Percentiles rank a stretch among this genome's conserved stretches.
These are phyloP conservation scores for Tribonema minus DNA, from an alignment of 108 stramenopile species.

Conservation along the genomic window DNA sequence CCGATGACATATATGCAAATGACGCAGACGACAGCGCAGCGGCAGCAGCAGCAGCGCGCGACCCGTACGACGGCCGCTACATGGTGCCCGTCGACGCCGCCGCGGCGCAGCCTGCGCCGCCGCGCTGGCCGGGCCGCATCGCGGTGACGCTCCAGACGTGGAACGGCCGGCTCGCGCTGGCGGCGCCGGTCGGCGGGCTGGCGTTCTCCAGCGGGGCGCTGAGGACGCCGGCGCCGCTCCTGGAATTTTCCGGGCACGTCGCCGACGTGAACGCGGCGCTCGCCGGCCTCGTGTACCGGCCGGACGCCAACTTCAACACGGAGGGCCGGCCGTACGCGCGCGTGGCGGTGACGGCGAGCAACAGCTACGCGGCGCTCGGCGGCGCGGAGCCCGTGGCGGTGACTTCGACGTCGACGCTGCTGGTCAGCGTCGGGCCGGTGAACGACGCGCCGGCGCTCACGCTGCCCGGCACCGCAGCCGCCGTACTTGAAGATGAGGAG, in stretches of 20 bases:
- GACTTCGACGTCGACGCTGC: not conserved
- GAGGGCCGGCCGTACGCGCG: not conserved
- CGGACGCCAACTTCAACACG: slow-evolving; percentile 34
- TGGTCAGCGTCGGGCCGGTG: not conserved
- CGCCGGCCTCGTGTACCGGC: not conserved
- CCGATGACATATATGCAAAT: not conserved
- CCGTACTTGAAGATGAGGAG: not conserved
- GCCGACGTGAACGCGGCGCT: slow-evolving; percentile 24
- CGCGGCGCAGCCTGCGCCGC: too few relatives aligned
- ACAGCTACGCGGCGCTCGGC: slow-evolving; percentile 34
- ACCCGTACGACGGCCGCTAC: too few relatives aligned
- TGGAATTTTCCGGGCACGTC: slow-evolving; percentile 13
- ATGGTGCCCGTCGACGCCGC: too few relatives aligned
- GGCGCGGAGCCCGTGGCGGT: slow-evolving; percentile 30
- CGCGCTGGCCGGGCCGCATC: not conserved
- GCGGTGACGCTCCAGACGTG: too few relatives aligned
- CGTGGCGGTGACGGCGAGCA: slow-evolving; percentile 1
- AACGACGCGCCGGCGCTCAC: not conserved
- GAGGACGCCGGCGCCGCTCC: not conserved
- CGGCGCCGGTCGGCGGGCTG: too few relatives aligned
- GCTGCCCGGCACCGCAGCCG: not conserved
- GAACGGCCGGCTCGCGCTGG: too few relatives aligned
- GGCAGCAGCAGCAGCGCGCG: too few relatives aligned
- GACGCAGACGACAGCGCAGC: not conserved
- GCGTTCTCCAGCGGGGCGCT: not conserved